These are phyloP conservation scores for Magnusiomyces ingens DNA, from an alignment of 1,139 yeast genomes.

Conservation along the genomic window DNA sequence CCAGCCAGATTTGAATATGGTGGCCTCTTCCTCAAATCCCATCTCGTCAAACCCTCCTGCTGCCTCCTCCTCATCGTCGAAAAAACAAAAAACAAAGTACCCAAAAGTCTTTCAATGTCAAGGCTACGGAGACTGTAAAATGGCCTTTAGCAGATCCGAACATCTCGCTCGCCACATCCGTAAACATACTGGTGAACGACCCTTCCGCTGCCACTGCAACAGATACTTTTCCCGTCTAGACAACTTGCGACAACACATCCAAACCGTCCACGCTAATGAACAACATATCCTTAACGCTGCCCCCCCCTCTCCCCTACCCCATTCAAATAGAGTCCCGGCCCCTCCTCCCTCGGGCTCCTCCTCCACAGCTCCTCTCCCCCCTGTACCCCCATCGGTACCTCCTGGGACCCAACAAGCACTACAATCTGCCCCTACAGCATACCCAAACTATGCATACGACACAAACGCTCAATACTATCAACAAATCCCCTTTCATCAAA, in stretches of 20 bases:
- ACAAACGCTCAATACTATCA: background rate
- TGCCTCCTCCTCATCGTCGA: slow-evolving; percentile 11
- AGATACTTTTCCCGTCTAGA: slow-evolving; percentile 79
- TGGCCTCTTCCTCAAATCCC: background rate
- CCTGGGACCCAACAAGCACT: background rate
- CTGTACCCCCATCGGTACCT: slow-evolving; percentile 8
- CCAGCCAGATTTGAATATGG: background rate
- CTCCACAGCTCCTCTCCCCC: slow-evolving; percentile 8
- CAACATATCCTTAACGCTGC: slow-evolving; percentile 37
- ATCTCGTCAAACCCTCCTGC: background rate
- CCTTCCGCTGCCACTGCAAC: slow-evolving; percentile 82
- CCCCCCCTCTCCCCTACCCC: slow-evolving; percentile 26
- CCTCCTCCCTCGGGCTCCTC: slow-evolving; percentile 15
- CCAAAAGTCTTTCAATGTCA: slow-evolving; percentile 68
- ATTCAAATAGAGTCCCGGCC: slow-evolving; percentile 25
- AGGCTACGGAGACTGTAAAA: slow-evolving; percentile 79
- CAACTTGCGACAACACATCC: slow-evolving; percentile 85
- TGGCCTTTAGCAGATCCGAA: slow-evolving; percentile 85
- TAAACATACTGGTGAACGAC: slow-evolving; percentile 93
- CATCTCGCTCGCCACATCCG: slow-evolving; percentile 89
- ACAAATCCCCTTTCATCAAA: background rate
- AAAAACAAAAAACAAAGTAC: slow-evolving; percentile 29
- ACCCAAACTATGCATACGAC: background rate
- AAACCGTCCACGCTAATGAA: slow-evolving; percentile 84
- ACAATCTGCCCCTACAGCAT: background rate